Evolutionary conservation across 2,329 filamentous ascomycete genomes (phyloP).

Genomic region (Rutstroemia sydowiana): DNA sequence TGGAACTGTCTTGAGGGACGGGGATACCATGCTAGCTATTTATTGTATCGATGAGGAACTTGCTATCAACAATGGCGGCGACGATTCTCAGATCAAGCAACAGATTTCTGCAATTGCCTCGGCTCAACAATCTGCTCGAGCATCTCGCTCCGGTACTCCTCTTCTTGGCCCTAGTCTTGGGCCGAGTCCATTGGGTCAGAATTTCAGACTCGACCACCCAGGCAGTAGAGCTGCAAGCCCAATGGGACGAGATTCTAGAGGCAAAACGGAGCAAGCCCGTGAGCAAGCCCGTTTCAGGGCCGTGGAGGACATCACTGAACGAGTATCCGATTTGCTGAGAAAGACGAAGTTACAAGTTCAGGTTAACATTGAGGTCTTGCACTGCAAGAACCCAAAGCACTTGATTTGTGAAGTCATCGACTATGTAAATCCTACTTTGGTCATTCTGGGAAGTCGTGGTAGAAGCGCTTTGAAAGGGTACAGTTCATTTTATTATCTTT

Average conservation of each 20-base stretch:
- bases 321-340: conserved; percentile 75
- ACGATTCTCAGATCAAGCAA: conserved; percentile 70
- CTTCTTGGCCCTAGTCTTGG: conserved; percentile 13
- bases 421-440: conserved; percentile 79
- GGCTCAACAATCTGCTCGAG: conserved; percentile 30
- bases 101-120: conserved; percentile 66
- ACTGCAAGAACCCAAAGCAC: conserved; percentile 96
- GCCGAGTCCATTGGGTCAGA: conserved; percentile 19
- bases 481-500: conserved; percentile 18
- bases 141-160: conserved; percentile 17
- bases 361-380: conserved; percentile 90
- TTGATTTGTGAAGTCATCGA: conserved; percentile 97
- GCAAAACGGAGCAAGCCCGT: conserved; percentile 68
- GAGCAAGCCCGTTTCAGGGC: conserved; percentile 77
- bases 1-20: conserved; percentile 86
- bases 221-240: conserved; percentile 25
- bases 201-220: conserved; percentile 18
- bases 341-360: conserved; percentile 90
- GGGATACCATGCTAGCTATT: conserved; percentile 87
- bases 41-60: conserved; percentile 90
- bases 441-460: conserved; percentile 86
- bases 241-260: conserved; percentile 38
- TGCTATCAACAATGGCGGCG: conserved; percentile 40
- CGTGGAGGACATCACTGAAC: conserved; percentile 75
- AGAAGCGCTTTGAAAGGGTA: conserved; percentile 91